Base-by-base conservation (phyloP, 1,139 yeast genomes). In the Hyphopichia pseudoburtonii region DNA sequence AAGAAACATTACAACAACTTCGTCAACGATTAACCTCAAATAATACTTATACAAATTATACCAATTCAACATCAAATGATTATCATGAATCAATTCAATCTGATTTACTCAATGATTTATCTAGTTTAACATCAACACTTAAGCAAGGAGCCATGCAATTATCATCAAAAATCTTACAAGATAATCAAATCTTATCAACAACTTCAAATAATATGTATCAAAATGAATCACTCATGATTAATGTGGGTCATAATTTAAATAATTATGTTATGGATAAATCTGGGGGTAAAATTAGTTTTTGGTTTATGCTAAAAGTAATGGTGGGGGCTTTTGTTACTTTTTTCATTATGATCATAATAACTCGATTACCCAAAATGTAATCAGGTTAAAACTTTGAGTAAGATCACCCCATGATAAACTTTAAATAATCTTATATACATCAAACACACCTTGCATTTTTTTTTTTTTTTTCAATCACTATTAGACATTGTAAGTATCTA, bases 51-150 rank as follows among this genome's bases (percentile, higher is more conserved):
- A 35, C 47, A 2, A 30, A 39, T 8, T 37, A 42, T 9, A 10
- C 12, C 25, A 12, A 17, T 14, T 5, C 26, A 5, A 26, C n/a
- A 4, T 34, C 38, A 33, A 68, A 68, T 45, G 59, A 61, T 11
- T 67, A 68, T 48, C 76, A 71, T 43, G 76, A 70, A 39, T 60
- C 66, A 3, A 46, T 70, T n/a, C 77, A 71, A 45, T 65, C 64
- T 34, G 73, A 69, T 32, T 57, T 71, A 8, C 51, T 70, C 17
- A 52, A 49, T 29, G 77, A 71, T 40, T 58, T 71, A 38, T 45
- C 64, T 0, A 66, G 59, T 21, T 53, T 71, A 38, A 72, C 75
- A 0, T 40, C 62, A 2, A 56, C 56, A 3, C 57, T 71, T 37
- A 67, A 62, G 40, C 46, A 53, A n/a, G 63, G 71, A 4, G 76